Percentiles rank a stretch among this genome's conserved stretches.
phyloP scores from a whole-genome alignment of 2,329 filamentous ascomycete genomes.

The Arthroderma sp. region DNA sequence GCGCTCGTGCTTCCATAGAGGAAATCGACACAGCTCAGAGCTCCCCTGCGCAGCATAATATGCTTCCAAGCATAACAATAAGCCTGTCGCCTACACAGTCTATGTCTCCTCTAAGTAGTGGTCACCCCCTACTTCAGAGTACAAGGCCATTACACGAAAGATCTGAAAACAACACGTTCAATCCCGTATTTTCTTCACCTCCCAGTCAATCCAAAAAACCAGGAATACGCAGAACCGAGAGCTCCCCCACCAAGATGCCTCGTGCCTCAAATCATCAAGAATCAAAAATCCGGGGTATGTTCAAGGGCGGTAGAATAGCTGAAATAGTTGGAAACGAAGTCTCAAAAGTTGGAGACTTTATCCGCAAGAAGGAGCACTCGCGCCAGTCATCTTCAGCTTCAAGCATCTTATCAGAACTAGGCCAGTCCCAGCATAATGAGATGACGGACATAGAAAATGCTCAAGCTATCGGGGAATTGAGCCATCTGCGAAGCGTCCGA shows the following conservation, averaged over 20 bases:
- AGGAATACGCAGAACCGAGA: conserved; percentile 13
- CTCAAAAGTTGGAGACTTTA: conserved; percentile 47
- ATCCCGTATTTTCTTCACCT: not conserved
- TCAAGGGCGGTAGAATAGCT: conserved; percentile 65
- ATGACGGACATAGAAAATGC: too few relatives aligned
- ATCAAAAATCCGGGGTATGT: conserved; percentile 57
- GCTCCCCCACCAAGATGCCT: conserved; percentile 13
- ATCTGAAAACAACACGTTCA: not conserved
- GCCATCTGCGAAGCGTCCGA: too few relatives aligned
- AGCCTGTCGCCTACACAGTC: conserved; percentile 51
- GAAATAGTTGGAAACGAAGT: conserved; percentile 56
- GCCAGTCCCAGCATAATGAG: too few relatives aligned
- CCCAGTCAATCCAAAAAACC: not conserved
- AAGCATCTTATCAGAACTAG: conserved; percentile 27
- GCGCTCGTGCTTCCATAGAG: conserved; percentile 1
- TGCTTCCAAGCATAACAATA: conserved; percentile 46
- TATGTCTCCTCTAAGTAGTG: conserved; percentile 38
- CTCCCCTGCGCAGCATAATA: not conserved
- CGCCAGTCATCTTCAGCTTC: conserved; percentile 34
- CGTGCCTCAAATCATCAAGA: conserved; percentile 28
- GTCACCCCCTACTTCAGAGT: not conserved
- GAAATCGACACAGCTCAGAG: not conserved
- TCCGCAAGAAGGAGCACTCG: conserved; percentile 44
- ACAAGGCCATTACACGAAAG: not conserved
- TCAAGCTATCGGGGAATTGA: too few relatives aligned